phyloP scores from a whole-genome alignment of 2,329 filamentous ascomycete species.

The Colletotrichum melonis region DNA sequence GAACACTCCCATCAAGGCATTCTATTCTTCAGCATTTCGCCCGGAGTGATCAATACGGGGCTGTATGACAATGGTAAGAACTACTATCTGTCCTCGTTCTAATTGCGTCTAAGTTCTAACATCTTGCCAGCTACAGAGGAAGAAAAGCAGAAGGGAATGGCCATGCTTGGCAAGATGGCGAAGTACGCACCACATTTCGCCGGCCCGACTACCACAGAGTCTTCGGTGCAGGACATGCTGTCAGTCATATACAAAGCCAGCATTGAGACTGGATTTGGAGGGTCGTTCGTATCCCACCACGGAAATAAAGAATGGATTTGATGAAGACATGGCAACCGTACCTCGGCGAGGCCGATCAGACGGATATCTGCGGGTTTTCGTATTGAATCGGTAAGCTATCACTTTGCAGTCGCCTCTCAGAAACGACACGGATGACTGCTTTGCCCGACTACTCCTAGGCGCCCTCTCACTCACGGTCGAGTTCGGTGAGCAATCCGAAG shows the following conservation, averaged over 20 bases:
- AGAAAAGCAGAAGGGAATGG: background rate
- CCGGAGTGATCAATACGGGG: conserved; percentile 62
- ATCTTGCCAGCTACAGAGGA: background rate
- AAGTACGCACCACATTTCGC: background rate
- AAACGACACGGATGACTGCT: background rate
- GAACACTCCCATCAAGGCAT: conserved; percentile 62
- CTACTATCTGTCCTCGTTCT: too few relatives aligned
- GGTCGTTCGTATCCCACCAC: background rate
- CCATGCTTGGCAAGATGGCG: background rate
- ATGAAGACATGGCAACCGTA: background rate
- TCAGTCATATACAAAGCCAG: background rate
- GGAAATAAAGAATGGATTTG: background rate
- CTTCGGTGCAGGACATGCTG: background rate
- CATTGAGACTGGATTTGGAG: background rate
- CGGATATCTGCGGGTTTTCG: background rate
- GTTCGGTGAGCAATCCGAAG: background rate
- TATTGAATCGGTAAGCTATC: background rate
- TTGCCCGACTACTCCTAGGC: background rate
- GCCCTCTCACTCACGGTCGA: background rate
- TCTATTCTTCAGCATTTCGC: conserved; percentile 62
- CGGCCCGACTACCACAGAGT: background rate
- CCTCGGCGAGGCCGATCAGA: background rate
- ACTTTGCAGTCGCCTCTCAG: background rate
- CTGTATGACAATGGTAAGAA: conserved; percentile 40
- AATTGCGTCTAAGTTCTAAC: background rate